Base-by-base conservation (phyloP, 345 rosid species). In the Eutrema japonicum region DNA sequence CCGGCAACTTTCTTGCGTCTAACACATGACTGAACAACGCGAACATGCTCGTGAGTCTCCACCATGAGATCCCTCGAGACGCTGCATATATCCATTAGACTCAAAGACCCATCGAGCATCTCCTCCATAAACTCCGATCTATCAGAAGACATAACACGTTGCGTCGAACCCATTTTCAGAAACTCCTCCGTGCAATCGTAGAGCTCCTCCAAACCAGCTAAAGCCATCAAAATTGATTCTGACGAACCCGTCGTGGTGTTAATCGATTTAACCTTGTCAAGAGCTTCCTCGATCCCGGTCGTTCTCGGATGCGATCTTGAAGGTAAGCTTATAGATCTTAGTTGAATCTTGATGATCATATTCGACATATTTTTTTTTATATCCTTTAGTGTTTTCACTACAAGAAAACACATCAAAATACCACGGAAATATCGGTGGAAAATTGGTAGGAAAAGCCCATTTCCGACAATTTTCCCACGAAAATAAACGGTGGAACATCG, bases 311-410 rank as follows among this genome's bases (percentile, higher is more conserved):
- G 93, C 53, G 90, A 81, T 49, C 91, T 87, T 52, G 92, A 76
- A 56, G 96, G 91, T 66, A 89, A 79, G 74, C 96, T 92, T 26
- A 84, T 77, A n/a, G 94, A 89, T 82, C 94, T 71, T 27, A 78
- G 62, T 35, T 82, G 83, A 62, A 69, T 81, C 18, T 72, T 83
- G 29, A 61, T 52, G 4, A 82, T 84, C 86, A 85, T 78, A 58
- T 57, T 64, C 38, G 77, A 35, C 64, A 72, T 50, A 38, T 48
- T 65, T 48, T 65, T 48, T 26, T 58, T 6, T 41, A 26, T 70
- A 30, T 38, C 57, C 33, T 48, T 70, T 43, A 50, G 13, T 13
- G 37, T 48, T 9, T 38, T n/a, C n/a, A n/a, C n/a, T n/a, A n/a
- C n/a, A n/a, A n/a, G n/a, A n/a, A n/a, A n/a, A n/a, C n/a, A n/a